Evolutionary conservation across 1,284 basidiomycete species (phyloP).

Genomic region (Earliella scabrosa): DNA sequence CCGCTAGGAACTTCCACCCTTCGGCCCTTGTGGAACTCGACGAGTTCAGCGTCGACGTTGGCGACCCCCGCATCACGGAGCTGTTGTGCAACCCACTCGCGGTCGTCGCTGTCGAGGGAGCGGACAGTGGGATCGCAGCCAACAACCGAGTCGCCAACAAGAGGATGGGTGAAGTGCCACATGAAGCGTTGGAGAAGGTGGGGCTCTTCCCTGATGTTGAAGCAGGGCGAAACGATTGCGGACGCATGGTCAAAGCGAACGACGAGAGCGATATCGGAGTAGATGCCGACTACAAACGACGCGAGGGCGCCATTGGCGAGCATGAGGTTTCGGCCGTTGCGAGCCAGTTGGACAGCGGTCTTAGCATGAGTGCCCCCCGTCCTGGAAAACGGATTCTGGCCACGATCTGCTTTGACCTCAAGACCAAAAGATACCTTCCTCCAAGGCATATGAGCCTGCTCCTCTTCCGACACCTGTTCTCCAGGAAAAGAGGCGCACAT

Average conservation of each 20-base stretch:
- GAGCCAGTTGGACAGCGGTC: constrained; percentile 9
- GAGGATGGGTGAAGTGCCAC: constrained; percentile 22
- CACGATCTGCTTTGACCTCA: constrained; percentile 8
- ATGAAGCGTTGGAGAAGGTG: constrained; percentile 13
- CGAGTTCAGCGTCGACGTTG: not conserved
- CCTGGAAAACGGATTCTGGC: constrained; percentile 7
- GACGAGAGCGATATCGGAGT: constrained; percentile 11
- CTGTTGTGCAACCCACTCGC: not conserved
- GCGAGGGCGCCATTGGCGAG: constrained; percentile 12
- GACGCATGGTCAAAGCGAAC: constrained; percentile 18
- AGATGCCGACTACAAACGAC: constrained; percentile 16
- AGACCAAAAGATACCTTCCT: constrained; percentile 4
- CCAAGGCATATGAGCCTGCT: not conserved
- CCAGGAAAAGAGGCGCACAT: constrained; percentile 13
- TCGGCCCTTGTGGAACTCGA: constrained; percentile 7
- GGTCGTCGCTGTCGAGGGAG: not conserved
- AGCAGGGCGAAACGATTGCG: constrained; percentile 11
- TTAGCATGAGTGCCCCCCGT: not conserved
- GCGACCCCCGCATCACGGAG: not conserved
- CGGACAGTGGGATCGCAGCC: constrained; percentile 16
- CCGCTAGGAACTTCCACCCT: constrained; percentile 2
- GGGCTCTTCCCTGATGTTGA: constrained; percentile 2
- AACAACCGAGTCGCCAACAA: constrained; percentile 1
- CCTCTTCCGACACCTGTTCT: not conserved
- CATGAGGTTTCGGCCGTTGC: constrained; percentile 12